phyloP scores from a whole-genome alignment of 768 basidiomycete genomes.

The Clitopilus passeckerianus region DNA sequence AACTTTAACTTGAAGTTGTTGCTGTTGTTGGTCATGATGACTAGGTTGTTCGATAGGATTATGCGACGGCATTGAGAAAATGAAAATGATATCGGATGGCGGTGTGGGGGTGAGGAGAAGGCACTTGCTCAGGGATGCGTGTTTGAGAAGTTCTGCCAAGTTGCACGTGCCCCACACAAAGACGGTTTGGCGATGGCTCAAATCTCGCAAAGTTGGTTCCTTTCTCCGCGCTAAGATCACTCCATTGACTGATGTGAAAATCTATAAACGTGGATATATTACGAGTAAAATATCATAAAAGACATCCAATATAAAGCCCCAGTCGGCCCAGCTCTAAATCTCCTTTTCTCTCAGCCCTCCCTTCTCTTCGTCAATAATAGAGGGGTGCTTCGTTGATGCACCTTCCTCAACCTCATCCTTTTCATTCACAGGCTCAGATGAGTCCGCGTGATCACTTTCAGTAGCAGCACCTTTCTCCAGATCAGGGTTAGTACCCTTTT shows the following conservation, averaged over 20 bases:
- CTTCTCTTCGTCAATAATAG: slow-evolving; percentile 6
- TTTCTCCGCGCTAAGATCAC: neutral
- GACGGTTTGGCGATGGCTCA: neutral
- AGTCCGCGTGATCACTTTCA: slow-evolving; percentile 4
- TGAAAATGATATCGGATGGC: slow-evolving; percentile 12
- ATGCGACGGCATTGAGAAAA: slow-evolving; percentile 46
- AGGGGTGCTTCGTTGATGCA: slow-evolving; percentile 13
- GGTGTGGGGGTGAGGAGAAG: slow-evolving; percentile 8
- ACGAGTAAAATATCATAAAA: neutral
- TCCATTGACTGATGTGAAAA: neutral
- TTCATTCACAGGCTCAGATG: slow-evolving; percentile 6
- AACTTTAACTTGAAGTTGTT: slow-evolving; percentile 32
- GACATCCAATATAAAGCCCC: neutral
- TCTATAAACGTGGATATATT: neutral
- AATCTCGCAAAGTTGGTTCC: neutral
- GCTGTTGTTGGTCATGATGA: slow-evolving; percentile 15
- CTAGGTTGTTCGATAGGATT: slow-evolving; percentile 16
- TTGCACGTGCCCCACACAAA: slow-evolving; percentile 13
- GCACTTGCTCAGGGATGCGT: neutral
- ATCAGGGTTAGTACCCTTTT: slow-evolving; percentile 18
- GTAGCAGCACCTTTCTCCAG: slow-evolving; percentile 12
- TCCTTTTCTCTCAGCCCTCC: neutral
- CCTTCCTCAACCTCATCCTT: slow-evolving; percentile 12
- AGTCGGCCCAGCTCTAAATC: neutral
- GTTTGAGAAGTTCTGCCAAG: slow-evolving; percentile 8